phyloP scores from a whole-genome alignment of 306 rosid genomes.

The Gastrolobium bilobum region DNA sequence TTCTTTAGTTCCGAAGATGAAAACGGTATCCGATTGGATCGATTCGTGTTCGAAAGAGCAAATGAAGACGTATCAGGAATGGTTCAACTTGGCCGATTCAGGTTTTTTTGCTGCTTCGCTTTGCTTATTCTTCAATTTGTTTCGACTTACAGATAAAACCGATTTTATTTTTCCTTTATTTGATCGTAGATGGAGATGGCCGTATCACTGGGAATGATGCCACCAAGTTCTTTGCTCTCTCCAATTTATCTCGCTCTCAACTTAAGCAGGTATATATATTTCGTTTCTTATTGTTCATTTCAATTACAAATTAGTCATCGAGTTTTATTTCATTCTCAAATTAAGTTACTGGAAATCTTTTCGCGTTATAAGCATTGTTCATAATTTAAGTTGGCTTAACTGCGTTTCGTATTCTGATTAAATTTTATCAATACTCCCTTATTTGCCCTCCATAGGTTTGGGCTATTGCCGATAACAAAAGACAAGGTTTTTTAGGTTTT shows the following conservation, averaged over 20 bases:
- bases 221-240: constrained; percentile 83
- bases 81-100: constrained; percentile 90
- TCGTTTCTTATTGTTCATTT: neutral
- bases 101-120: constrained; percentile 55
- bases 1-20: constrained; percentile 52
- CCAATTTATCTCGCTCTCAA: constrained; percentile 83
- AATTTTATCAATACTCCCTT: neutral
- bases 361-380: neutral
- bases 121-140: neutral
- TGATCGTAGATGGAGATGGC: constrained; percentile 75
- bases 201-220: constrained; percentile 87
- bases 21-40: constrained; percentile 60
- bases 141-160: neutral
- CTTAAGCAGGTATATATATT: constrained; percentile 69
- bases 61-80: constrained; percentile 68
- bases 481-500: constrained; percentile 81
- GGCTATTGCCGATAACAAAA: constrained; percentile 82
- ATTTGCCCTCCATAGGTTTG: constrained; percentile 56
- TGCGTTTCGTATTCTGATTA: constrained; percentile 2
- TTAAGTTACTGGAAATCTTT: neutral
- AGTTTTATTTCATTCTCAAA: neutral
- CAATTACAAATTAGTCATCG: neutral
- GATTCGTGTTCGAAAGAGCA: constrained; percentile 66
- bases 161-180: neutral
- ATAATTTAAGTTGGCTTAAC: neutral